Evolutionary conservation across 768 basidiomycete species (phyloP).

Genomic region (Agaricus bisporus): DNA sequence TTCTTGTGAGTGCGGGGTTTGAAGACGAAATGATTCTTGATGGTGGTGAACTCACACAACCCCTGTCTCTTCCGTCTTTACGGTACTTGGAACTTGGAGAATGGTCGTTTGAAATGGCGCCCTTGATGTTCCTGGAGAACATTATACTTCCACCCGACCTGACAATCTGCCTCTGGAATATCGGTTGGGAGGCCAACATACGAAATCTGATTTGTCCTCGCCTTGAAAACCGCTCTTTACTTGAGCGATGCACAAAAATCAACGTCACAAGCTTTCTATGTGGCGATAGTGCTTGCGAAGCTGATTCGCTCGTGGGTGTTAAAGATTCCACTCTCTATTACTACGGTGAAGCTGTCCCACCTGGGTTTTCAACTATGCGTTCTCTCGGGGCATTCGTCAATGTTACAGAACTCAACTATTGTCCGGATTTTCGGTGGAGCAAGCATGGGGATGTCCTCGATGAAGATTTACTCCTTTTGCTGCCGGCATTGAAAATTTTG

Average conservation of each 20-base stretch:
- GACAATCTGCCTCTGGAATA: constrained; percentile 8
- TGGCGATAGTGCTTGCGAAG: constrained; percentile 3
- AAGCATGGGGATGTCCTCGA: constrained; percentile 4
- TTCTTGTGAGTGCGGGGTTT: constrained; percentile 6
- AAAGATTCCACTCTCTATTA: constrained; percentile 7
- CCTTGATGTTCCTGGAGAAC: constrained; percentile 1
- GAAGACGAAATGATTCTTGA: constrained; percentile 9
- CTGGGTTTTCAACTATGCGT: constrained; percentile 2
- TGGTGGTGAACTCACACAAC: not conserved
- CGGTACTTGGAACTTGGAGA: constrained; percentile 6
- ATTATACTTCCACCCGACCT: not conserved
- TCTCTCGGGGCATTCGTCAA: not conserved
- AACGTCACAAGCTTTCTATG: constrained; percentile 5
- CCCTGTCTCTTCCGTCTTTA: not conserved
- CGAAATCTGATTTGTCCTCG: constrained; percentile 6
- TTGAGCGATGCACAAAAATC: constrained; percentile 7
- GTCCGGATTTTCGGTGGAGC: constrained; percentile 3
- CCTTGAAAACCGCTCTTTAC: not conserved
- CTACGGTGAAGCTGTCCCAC: not conserved
- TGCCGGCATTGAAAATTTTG: constrained; percentile 4
- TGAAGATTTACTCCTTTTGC: not conserved
- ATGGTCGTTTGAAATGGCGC: constrained; percentile 8
- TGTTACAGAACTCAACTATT: constrained; percentile 9
- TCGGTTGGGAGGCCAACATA: constrained; percentile 7
- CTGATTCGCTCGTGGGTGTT: constrained; percentile 2